Conservation (phyloP, 306 rosid genomes). For the Fragaria vesca region DNA sequence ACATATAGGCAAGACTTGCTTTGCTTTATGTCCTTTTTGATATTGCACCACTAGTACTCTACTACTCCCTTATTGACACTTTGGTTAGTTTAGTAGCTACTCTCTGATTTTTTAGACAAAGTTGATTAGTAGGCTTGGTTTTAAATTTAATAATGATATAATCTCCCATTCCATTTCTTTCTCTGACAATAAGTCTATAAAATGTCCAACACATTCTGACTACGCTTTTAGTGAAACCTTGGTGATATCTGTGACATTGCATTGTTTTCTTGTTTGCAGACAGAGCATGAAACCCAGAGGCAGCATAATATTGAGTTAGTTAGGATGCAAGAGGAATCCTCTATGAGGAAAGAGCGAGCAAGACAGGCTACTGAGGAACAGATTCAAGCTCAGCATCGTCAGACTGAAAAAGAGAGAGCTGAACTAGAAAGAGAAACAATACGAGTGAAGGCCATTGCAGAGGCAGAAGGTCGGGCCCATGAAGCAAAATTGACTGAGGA, state of each 20-base stretch:
- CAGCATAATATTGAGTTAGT: slow-evolving; percentile 83
- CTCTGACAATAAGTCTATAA: not conserved
- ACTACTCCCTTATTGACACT: not conserved
- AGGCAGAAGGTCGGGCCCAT: slow-evolving; percentile 90
- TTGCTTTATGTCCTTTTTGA: not conserved
- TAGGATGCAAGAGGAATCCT: slow-evolving; percentile 91
- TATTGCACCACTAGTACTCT: not conserved
- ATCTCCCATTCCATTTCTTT: not conserved
- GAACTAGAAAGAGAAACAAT: slow-evolving; percentile 92
- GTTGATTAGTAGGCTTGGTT: not conserved
- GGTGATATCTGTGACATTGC: slow-evolving; percentile 14
- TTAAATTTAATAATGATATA: not conserved
- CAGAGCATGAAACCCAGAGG: slow-evolving; percentile 89
- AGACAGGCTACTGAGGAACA: slow-evolving; percentile 90
- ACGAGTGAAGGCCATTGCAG: slow-evolving; percentile 86
- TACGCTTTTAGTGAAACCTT: not conserved
- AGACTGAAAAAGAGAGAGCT: slow-evolving; percentile 86
- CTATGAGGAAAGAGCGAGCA: slow-evolving; percentile 76
- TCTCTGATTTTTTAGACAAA: not conserved
- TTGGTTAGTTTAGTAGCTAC: not conserved
- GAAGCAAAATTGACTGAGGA: slow-evolving; percentile 89
- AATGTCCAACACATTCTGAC: not conserved
- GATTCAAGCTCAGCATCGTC: slow-evolving; percentile 84
- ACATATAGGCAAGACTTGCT: slow-evolving; percentile 3
- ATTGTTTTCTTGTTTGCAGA: slow-evolving; percentile 40